A percentile compares a stretch with the other conserved stretches of the same genome.
Conservation (phyloP, 2,329 filamentous ascomycete genomes). For the Aspergillaceae sp. region DNA sequence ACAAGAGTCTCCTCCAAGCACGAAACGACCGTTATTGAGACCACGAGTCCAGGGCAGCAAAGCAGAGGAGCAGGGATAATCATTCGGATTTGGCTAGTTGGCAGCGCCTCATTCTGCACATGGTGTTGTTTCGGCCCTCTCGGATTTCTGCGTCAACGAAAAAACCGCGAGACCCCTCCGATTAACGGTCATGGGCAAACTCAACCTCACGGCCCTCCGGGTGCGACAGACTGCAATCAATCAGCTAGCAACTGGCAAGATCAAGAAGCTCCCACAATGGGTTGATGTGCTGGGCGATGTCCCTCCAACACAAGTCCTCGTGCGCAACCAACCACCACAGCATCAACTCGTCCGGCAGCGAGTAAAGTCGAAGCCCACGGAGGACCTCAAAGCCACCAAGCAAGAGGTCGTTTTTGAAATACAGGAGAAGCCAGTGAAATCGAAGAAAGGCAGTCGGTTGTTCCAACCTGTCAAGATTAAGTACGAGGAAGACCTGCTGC, state of each 20-base stretch:
- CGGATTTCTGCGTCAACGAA: too few species aligned
- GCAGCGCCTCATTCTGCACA: not conserved
- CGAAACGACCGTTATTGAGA: too few species aligned
- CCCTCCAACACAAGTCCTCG: slow-evolving; percentile 52
- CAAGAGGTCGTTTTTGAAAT: slow-evolving; percentile 30
- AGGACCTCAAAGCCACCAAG: slow-evolving; percentile 15
- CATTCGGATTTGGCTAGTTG: too few species aligned
- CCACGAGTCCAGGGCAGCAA: too few species aligned
- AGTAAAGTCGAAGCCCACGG: slow-evolving; percentile 18
- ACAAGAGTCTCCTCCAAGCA: not conserved
- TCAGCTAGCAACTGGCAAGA: slow-evolving; percentile 30
- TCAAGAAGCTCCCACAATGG: slow-evolving; percentile 41
- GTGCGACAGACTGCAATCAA: slow-evolving; percentile 36
- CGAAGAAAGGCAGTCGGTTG: slow-evolving; percentile 60
- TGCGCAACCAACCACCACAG: slow-evolving; percentile 47
- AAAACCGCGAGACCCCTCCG: not conserved
- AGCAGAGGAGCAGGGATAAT: too few species aligned
- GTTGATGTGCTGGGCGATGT: slow-evolving; percentile 48
- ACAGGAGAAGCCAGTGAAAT: slow-evolving; percentile 35
- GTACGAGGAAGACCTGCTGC: slow-evolving; percentile 77
- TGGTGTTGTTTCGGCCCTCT: not conserved
- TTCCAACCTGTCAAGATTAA: slow-evolving; percentile 70
- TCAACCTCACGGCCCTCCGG: slow-evolving; percentile 39
- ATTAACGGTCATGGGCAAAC: slow-evolving; percentile 34
- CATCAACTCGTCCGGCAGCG: slow-evolving; percentile 36